phyloP scores from a whole-genome alignment of 805 yeast species.

The Starmerella geochares region DNA sequence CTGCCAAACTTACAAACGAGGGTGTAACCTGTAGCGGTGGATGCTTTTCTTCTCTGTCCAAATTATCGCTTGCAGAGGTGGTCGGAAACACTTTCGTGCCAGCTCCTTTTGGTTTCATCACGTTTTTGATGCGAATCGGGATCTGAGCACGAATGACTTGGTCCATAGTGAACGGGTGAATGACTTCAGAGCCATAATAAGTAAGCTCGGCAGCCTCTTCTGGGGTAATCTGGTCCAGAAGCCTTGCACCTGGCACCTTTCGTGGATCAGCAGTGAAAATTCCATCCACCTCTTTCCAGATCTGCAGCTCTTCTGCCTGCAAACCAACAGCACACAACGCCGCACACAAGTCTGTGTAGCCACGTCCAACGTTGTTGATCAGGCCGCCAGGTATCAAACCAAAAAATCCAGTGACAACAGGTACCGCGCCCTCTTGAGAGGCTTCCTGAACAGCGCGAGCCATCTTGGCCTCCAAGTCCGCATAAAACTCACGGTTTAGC shows the following conservation, averaged over 20 bases:
- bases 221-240: slow-evolving; percentile 82
- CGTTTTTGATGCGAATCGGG: slow-evolving; percentile 94
- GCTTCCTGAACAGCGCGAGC: slow-evolving; percentile 37
- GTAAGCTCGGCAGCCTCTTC: slow-evolving; percentile 98
- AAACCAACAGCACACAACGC: slow-evolving; percentile 91
- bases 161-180: slow-evolving; percentile 98
- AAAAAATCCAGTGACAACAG: slow-evolving; percentile 92
- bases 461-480: slow-evolving; percentile 40
- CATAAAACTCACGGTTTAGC: slow-evolving; percentile 56
- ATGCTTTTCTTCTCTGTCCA: slow-evolving; percentile 35
- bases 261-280: slow-evolving; percentile 98
- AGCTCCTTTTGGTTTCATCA: slow-evolving; percentile 80
- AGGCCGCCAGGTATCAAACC: slow-evolving; percentile 95
- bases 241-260: slow-evolving; percentile 80
- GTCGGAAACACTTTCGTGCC: slow-evolving; percentile 95
- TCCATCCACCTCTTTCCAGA: slow-evolving; percentile 99
- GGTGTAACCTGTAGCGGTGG: slow-evolving; percentile 2
- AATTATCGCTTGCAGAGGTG: slow-evolving; percentile 20
- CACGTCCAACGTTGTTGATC: slow-evolving; percentile 87
- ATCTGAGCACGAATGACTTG: slow-evolving; percentile 93
- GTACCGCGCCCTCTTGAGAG: slow-evolving; percentile 39
- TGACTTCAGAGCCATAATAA: slow-evolving; percentile 94
- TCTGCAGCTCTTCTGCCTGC: slow-evolving; percentile 86
- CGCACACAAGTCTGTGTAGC: slow-evolving; percentile 96
- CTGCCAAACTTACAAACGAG: slow-evolving; percentile 5